Evolutionary conservation across 2,329 filamentous ascomycete species (phyloP).

Genomic region (Cercospora sp.): DNA sequence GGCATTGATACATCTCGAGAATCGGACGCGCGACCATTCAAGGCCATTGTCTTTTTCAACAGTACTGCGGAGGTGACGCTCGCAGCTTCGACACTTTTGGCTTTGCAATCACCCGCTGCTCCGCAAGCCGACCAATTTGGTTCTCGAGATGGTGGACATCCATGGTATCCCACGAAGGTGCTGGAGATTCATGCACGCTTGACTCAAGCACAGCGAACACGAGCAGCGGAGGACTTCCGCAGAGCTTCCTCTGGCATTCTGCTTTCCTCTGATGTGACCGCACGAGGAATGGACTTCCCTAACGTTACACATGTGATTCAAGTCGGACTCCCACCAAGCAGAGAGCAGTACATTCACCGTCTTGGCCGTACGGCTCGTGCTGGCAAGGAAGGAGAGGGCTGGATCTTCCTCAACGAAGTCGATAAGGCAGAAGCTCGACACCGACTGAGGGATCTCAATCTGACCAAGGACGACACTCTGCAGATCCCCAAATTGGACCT

Average conservation of each 20-base stretch:
- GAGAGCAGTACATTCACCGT: conserved; percentile 54
- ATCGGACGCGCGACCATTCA: conserved; percentile 65
- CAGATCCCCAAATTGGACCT: conserved; percentile 53
- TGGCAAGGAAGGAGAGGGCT: conserved; percentile 70
- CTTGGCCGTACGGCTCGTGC: conserved; percentile 61
- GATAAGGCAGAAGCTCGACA: conserved; percentile 54
- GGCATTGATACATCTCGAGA: conserved; percentile 42
- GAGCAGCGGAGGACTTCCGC: conserved; percentile 71
- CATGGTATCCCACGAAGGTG: conserved; percentile 42
- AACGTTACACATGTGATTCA: conserved; percentile 56
- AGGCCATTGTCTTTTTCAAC: conserved; percentile 92
- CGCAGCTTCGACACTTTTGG: conserved; percentile 59
- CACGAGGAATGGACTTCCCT: conserved; percentile 56
- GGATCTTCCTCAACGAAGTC: conserved; percentile 60
- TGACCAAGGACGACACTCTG: conserved; percentile 57
- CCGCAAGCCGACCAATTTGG: conserved; percentile 33
- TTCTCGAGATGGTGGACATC: conserved; percentile 29
- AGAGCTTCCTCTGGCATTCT: conserved; percentile 54
- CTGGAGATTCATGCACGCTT: conserved; percentile 78
- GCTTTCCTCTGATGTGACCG: conserved; percentile 54
- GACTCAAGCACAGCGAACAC: conserved; percentile 67
- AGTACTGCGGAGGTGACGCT: conserved; percentile 72
- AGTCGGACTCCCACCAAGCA: conserved; percentile 47
- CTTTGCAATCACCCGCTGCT: background rate
- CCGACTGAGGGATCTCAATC: conserved; percentile 60